Evolutionary conservation across 345 rosid species (phyloP), one percentile per base, ranked within the genome.

Genomic region (Camelina neglecta): DNA sequence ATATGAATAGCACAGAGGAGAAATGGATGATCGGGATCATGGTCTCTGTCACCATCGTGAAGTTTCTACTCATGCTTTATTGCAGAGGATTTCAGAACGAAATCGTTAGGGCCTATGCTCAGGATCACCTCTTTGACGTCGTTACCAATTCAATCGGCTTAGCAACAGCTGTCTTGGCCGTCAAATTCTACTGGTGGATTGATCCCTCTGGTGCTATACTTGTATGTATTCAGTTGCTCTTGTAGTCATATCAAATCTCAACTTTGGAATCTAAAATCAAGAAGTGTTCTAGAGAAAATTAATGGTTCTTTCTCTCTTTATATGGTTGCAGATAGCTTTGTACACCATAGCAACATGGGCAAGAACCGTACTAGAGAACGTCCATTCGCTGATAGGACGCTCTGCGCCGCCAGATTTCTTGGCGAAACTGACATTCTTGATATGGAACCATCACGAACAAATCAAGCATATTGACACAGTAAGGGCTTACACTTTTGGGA

Each of bases 371-470:
- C 29, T 92, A 3, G 92, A 92, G 84, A 90, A 92, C 41, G 97
- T 88, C 39, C 57, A 85, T 69, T 83, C 90, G 39, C 81, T 90
- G 18, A 88, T 92, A 3, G 93, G 97, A 71, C 87, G 92, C 41
- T 84, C 90, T 5, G 97, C 96, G 0, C 96, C 97, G 9, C 97
- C 97, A 8, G 93, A 92, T 36, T 92, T 90, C 73, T 68, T 92
- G 45, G 79, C 96, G 5, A 92, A 92, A 71, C 77, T 92, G 20
- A 92, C 91, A 1, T 92, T 87, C 60, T 83, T 90, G 42, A 80
- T 87, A 72, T 92, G 97, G 97, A 92, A 90, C 83, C 97, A 92
- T 78, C 84, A 88, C 62, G 82, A 92, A 71, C 77, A 85, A 60
- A 90, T 92, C 74, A 82, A 75, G 74, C 91, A 90, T 51, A 92